These are phyloP conservation scores for Glarea lozoyensis DNA, from an alignment of 495 filamentous ascomycete species.

Conservation along the genomic window DNA sequence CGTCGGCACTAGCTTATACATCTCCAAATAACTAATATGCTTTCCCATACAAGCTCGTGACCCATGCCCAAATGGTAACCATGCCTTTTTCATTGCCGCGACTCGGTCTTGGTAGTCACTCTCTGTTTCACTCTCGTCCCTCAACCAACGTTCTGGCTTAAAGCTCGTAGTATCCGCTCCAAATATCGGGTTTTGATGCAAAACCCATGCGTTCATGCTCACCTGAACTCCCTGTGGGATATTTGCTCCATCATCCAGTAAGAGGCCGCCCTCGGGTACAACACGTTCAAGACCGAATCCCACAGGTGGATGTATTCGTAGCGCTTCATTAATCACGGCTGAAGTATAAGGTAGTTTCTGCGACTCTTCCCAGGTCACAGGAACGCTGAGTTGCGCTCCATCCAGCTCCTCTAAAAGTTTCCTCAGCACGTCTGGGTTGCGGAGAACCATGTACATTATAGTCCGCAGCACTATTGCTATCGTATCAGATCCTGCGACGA, in stretches of 20 bases:
- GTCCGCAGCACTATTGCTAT: conserved; percentile 50
- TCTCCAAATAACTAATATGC: no score
- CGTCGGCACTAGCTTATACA: no score
- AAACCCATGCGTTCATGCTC: conserved; percentile 27
- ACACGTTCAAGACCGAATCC: conserved; percentile 30
- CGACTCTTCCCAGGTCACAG: conserved; percentile 31
- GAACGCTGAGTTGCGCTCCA: conserved; percentile 20
- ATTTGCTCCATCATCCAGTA: conserved; percentile 33
- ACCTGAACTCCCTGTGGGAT: conserved; percentile 44
- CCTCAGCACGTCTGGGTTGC: conserved; percentile 34
- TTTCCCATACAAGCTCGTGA: no score
- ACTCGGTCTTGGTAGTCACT: no score
- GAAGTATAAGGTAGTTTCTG: conserved; percentile 39
- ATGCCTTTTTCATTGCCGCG: no score
- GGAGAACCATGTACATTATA: conserved; percentile 44
- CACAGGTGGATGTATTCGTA: conserved; percentile 34
- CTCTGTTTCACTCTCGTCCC: conserved; percentile 26
- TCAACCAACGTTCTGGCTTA: conserved; percentile 48
- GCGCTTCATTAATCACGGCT: conserved; percentile 41
- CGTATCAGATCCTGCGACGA: conserved; percentile 43
- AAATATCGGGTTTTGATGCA: conserved; percentile 31
- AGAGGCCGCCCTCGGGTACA: conserved; percentile 41
- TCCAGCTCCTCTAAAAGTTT: conserved; percentile 19
- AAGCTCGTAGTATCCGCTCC: conserved; percentile 40
- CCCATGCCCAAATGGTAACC: no score